A percentile compares a stretch with the other conserved stretches of the same genome.
Conservation (phyloP, 2,329 filamentous ascomycete genomes). For the Exserohilum rostratum region DNA sequence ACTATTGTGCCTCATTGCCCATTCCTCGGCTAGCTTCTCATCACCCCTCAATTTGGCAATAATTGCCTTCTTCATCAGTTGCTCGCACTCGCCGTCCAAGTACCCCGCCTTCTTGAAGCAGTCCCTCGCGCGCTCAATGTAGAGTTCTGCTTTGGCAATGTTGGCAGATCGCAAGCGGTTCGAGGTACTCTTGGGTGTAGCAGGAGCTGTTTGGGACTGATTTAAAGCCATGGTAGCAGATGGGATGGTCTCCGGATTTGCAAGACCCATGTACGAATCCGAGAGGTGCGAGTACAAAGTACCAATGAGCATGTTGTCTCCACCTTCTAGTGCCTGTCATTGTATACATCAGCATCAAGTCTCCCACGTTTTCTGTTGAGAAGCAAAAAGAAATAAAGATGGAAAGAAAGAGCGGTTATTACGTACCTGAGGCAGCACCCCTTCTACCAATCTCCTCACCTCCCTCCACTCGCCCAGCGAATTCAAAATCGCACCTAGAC, state of each 20-base stretch:
- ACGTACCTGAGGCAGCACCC: conserved; percentile 72
- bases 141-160: conserved; percentile 41
- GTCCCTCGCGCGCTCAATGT: conserved; percentile 45
- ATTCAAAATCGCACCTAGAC: conserved; percentile 71
- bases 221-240: background rate
- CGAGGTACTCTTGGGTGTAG: conserved; percentile 9
- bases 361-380: no score
- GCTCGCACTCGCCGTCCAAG: conserved; percentile 73
- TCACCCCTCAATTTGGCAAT: conserved; percentile 70
- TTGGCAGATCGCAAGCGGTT: conserved; percentile 24
- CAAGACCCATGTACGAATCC: conserved; percentile 80
- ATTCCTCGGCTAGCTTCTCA: conserved; percentile 44
- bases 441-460: conserved; percentile 67
- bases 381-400: no score
- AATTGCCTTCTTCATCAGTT: conserved; percentile 81
- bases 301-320: conserved; percentile 67
- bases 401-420: background rate
- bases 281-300: conserved; percentile 72
- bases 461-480: conserved; percentile 73
- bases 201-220: background rate
- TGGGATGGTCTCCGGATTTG: conserved; percentile 56
- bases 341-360: background rate
- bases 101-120: conserved; percentile 71
- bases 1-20: conserved; percentile 45
- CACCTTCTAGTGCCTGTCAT: conserved; percentile 65